Conservation (phyloP, 257 asterid genomes). For the Solanum boliviense region DNA sequence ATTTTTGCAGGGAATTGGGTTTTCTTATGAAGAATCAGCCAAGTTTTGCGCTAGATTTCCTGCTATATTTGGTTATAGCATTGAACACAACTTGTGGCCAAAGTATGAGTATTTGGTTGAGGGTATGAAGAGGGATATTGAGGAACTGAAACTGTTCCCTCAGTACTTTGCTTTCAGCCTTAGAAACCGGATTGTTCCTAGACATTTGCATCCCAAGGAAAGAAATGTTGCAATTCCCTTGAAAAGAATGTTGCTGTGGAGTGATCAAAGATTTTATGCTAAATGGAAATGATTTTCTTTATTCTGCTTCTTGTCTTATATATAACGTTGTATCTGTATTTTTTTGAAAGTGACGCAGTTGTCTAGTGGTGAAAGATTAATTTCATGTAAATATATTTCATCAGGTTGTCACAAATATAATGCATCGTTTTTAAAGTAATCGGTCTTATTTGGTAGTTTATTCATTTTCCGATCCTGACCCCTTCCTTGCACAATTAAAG, state of each 20-base stretch:
- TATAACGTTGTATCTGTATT: too few relatives aligned
- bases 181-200: slow-evolving; percentile 18
- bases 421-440: neutral
- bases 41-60: slow-evolving; percentile 19
- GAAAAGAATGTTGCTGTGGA: slow-evolving; percentile 20
- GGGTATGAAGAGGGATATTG: slow-evolving; percentile 11
- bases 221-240: slow-evolving; percentile 9
- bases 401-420: neutral
- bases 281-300: slow-evolving; percentile 20
- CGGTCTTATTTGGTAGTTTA: neutral
- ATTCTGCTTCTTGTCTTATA: neutral
- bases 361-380: neutral
- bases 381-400: neutral
- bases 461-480: neutral
- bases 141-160: slow-evolving; percentile 17
- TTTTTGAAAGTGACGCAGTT: neutral
- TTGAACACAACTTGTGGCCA: slow-evolving; percentile 16
- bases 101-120: slow-evolving; percentile 16
- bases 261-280: slow-evolving; percentile 17
- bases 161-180: slow-evolving; percentile 26
- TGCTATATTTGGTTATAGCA: slow-evolving; percentile 24
- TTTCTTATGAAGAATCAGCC: slow-evolving; percentile 15
- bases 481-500: neutral
- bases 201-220: slow-evolving; percentile 21
- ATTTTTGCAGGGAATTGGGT: slow-evolving; percentile 12